Base-by-base conservation (phyloP, 2,329 filamentous ascomycete genomes). In the Dactylonectria macrodidyma region DNA sequence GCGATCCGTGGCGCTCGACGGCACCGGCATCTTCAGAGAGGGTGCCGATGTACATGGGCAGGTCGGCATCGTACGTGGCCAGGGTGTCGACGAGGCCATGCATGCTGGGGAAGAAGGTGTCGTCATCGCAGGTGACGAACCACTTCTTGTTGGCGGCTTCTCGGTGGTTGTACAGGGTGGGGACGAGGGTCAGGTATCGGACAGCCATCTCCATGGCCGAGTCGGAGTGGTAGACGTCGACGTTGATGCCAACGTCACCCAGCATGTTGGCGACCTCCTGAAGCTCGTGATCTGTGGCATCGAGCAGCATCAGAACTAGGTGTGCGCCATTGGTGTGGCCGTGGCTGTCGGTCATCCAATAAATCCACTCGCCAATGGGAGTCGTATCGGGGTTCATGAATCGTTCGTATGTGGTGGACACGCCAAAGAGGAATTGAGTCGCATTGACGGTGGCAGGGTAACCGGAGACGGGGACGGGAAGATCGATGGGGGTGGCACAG, bases 101-200 rank as follows among this genome's bases (percentile, higher is more conserved):
- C 77, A 90, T 88, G 65, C 85, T 89, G 5, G 87, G 85, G 81
- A 91, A 91, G 76, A 90, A 91, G 3, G 89, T 91, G 69, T 91
- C 89, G 71, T 91, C 89, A 71, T 91, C 89, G 75, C 89, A 90
- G 14, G 88, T 84, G 14, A 89, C 88, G 1, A 89, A 83, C 89
- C 89, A 91, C 71, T 87, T 89, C 78, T 85, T 88, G 34, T 76
- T 76, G 26, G 74, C 76, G 54, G 85, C 81, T 2, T 85, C 84
- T 2, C 81, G 81, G 70, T 89, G 86, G 59, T 84, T 84, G 78
- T 87, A 89, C 12, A 90, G 78, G 0, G 84, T 85, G 3, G 87
- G 87, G 2, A 88, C 83, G 2, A 90, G 82, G 0, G 84, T 86
- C 24, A 90, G 79, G 72, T 90, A 90, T 62, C 88, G 85, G 50